Evolutionary conservation across 2,329 filamentous ascomycete species (phyloP).

Genomic region (Berkeleyomyces basicola): DNA sequence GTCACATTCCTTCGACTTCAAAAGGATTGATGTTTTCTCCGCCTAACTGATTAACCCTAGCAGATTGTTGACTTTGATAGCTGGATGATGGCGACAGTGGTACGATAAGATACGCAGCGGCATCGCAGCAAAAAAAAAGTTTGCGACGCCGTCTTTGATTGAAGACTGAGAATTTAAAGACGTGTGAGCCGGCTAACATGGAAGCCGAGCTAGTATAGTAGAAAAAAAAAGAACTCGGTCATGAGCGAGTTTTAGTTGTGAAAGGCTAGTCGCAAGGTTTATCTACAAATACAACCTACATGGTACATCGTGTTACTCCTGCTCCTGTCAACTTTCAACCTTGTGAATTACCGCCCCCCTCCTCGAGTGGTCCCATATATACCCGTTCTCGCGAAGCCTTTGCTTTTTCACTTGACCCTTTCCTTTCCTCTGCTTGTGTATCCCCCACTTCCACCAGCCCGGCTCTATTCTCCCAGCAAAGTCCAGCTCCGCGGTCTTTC

Average conservation of each 20-base stretch:
- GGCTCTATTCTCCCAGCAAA: neutral
- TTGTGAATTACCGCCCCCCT: neutral
- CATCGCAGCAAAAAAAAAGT: neutral
- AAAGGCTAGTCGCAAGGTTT: neutral
- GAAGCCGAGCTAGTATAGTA: neutral
- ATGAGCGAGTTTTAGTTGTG: neutral
- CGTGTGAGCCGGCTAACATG: neutral
- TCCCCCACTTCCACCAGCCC: neutral
- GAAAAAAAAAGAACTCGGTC: neutral
- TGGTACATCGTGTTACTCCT: neutral
- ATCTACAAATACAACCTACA: neutral
- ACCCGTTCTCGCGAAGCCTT: neutral
- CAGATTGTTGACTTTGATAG: too few relatives aligned
- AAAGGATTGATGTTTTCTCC: too few relatives aligned
- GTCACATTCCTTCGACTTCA: too few relatives aligned
- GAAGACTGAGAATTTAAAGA: neutral
- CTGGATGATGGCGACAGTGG: neutral
- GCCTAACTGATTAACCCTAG: too few relatives aligned
- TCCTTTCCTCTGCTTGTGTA: neutral
- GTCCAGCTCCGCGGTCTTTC: neutral
- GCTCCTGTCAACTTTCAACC: neutral
- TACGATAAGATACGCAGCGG: neutral
- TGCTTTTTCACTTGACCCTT: neutral
- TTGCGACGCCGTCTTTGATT: neutral
- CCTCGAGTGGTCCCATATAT: conserved; percentile 1